Evolutionary conservation across 768 basidiomycete genomes (phyloP), one percentile per base, ranked within the genome.

Genomic region (Phlegmacium glaucopus): DNA sequence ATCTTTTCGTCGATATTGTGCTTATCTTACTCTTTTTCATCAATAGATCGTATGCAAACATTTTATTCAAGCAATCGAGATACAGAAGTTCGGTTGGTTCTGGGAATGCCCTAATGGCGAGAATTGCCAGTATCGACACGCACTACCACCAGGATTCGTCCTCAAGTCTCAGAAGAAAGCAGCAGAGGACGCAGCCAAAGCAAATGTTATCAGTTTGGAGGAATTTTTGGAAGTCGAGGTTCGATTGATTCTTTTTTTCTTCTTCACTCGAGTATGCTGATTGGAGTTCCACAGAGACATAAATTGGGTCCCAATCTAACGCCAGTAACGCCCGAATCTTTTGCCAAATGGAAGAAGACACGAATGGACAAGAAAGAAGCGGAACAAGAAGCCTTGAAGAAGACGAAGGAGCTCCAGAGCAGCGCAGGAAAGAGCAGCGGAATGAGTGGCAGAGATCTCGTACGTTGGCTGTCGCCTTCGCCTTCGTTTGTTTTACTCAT

Each of bases 191-290:
- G 92, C 90, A 3, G 91, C 88, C 18, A 94, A 92, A 67, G 85
- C 88, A 4, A 87, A 89, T 48, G 72, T 76, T 42, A 98, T 99
- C 62, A 92, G 90, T 55, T 57, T 99, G 32, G 96, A 98, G 63
- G 96, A 98, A 56, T 99, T 99, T 74, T 64, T 99, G 47, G 96
- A 99, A 71, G 91, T 92, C 42, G 95, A 98, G 84, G 94, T 93
- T 56, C 46, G 75, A 57, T 22, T 42, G 16, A 39, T 38, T 17
- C n/a, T n/a, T 18, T 27, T 42, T 50, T 17, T 10, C 17, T 56
- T 44, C 29, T 30, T 35, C 37, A 6, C 32, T 22, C 42, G 34
- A 42, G 26, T 39, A 26, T 15, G 13, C 35, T 22, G 22, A 22
- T n/a, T 22, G 22, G 32, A 34, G 25, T 4, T 13, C 34, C 44